Conservation (phyloP, 306 rosid genomes). For the Vigna angularis region DNA sequence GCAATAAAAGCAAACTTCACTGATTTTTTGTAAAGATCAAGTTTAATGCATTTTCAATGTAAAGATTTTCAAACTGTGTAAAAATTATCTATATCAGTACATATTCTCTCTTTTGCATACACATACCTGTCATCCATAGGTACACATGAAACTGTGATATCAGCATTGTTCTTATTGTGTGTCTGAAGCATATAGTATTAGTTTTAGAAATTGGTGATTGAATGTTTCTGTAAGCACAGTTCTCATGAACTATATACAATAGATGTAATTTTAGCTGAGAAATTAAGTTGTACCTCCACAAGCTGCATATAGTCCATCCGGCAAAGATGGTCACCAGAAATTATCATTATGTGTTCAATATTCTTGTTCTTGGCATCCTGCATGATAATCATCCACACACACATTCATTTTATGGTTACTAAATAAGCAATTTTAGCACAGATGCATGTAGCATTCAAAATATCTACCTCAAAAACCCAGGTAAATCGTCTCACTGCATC, state of each 20-base stretch:
- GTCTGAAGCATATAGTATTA: conserved; percentile 53
- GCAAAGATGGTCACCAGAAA: conserved; percentile 92
- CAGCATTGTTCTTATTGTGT: conserved; percentile 76
- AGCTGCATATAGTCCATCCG: conserved; percentile 89
- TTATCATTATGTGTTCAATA: conserved; percentile 74
- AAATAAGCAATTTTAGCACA: not conserved
- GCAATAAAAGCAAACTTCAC: no score
- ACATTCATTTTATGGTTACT: conserved; percentile 21
- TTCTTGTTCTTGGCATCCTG: conserved; percentile 86
- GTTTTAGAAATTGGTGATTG: not conserved
- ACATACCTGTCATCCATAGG: conserved; percentile 83
- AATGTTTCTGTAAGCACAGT: conserved; percentile 12
- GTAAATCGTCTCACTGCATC: conserved; percentile 88
- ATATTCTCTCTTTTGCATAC: not conserved
- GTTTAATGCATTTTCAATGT: no score
- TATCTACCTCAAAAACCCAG: conserved; percentile 85
- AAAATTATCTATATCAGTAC: no score
- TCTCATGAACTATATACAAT: conserved; percentile 8
- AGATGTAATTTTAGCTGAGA: not conserved
- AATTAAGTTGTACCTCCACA: conserved; percentile 61
- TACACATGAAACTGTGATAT: conserved; percentile 83
- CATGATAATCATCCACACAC: conserved; percentile 15
- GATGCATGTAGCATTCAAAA: not conserved
- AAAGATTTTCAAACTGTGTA: no score
- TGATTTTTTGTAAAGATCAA: no score